phyloP scores from a whole-genome alignment of 805 yeast genomes.

The Lipomyces yamadae region DNA sequence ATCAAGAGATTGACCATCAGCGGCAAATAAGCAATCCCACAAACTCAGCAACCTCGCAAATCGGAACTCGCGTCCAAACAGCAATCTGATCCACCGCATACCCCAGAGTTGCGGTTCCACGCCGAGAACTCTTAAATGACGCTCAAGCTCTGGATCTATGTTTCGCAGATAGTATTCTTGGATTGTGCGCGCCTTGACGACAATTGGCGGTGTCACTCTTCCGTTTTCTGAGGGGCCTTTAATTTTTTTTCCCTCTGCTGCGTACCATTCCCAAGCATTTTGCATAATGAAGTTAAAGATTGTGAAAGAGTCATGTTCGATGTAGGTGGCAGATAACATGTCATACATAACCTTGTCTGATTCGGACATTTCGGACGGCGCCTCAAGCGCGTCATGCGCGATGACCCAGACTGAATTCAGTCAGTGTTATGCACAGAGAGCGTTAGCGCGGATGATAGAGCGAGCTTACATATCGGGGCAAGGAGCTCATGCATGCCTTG shows the following conservation, averaged over 20 bases:
- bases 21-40: conserved; percentile 48
- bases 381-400: conserved; percentile 16
- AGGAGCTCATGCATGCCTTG: conserved; percentile 62
- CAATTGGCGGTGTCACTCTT: conserved; percentile 41
- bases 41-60: conserved; percentile 40
- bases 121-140: conserved; percentile 36
- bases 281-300: conserved; percentile 44
- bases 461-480: conserved; percentile 51
- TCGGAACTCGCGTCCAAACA: conserved; percentile 47
- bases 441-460: not conserved
- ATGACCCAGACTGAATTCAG: conserved; percentile 21
- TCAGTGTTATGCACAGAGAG: not conserved
- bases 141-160: conserved; percentile 43
- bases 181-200: conserved; percentile 42
- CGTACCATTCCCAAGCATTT: conserved; percentile 44
- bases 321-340: conserved; percentile 30
- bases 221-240: conserved; percentile 28
- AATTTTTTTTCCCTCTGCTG: conserved; percentile 30
- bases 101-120: conserved; percentile 50
- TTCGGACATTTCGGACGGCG: conserved; percentile 6
- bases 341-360: conserved; percentile 26
- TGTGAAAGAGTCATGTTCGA: conserved; percentile 45
- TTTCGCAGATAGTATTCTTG: conserved; percentile 42
- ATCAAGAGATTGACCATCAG: conserved; percentile 41
- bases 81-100: conserved; percentile 46